Evolutionary conservation across 108 stramenopile genomes (phyloP), one percentile per base, ranked within the genome.

Genomic region (Schizochytrium sp.): DNA sequence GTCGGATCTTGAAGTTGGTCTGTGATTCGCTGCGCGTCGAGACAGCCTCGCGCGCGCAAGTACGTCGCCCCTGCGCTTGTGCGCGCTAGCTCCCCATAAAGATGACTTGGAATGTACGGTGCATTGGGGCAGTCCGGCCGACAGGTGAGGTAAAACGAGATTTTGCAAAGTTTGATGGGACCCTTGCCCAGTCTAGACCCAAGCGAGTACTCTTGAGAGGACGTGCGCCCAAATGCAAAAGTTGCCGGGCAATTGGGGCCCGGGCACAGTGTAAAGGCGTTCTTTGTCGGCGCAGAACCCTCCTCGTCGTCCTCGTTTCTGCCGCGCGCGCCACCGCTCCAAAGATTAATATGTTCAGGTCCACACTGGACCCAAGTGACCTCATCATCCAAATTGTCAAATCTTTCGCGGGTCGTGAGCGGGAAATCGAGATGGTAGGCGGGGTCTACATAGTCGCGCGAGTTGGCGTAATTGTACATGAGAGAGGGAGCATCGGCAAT

Each of bases 71-170:
- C 76, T 6, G 48, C 51, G n/a, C 51, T 83, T 23, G 76, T 83
- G n/a, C 51, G 45, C n/a, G 76, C 76, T 6, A 83, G 48, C 76
- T 83, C 76, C 19, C 76, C 76, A 4, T 25, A 83, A 12, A 83
- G 18, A 53, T 83, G 76, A 45, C 76, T 83, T 6, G 76, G 76
- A 12, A 83, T 47, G 51, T 83, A 83, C 18, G 76, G 76, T 23
- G 76, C 76, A 83, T 83, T 83, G 19, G 76, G 76, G 48, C 76
- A 83, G 76, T 83, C 76, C 10, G 76, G 76, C 45, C 76, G 45
- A 34, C 45, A 53, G n/a, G 4, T 83, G 18, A 83, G 23, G 51
- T 83, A 53, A 53, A 83, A 83, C n/a, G 76, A 83, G 28, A 83
- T 53, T 45, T 83, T 83, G 51, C 48, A 23, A 43, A 83, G n/a